Percentiles rank a stretch among this genome's conserved stretches.
These are phyloP conservation scores for Rhodomyrtus tomentosa DNA, from an alignment of 345 rosid species.

Conservation along the genomic window DNA sequence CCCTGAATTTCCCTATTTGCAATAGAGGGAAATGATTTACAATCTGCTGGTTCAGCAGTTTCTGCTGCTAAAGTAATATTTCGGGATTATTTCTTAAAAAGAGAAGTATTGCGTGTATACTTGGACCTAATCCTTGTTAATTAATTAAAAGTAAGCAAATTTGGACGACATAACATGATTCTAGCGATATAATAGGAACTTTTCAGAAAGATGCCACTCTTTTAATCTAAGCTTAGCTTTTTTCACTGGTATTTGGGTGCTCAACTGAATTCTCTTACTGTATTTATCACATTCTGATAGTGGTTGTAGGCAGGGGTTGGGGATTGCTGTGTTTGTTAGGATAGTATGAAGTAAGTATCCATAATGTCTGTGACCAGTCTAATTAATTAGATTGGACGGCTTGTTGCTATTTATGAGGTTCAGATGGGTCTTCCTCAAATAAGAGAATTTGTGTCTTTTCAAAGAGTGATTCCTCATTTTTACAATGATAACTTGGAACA, in stretches of 20 bases:
- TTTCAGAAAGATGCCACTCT: not conserved
- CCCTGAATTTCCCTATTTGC: not conserved
- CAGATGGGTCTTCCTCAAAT: not conserved
- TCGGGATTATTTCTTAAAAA: not conserved
- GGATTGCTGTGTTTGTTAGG: not conserved
- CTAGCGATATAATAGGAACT: not conserved
- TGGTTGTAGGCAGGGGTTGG: not conserved
- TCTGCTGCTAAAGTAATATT: not conserved
- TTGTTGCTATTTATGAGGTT: not conserved
- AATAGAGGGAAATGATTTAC: not conserved
- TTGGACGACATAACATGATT: not conserved
- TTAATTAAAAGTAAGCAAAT: not conserved
- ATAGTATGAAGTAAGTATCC: not conserved
- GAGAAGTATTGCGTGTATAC: not conserved
- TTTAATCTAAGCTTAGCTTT: not conserved
- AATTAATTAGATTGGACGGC: not conserved
- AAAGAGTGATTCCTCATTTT: not conserved
- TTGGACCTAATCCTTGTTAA: not conserved
- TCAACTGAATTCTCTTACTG: not conserved
- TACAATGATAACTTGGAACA: not conserved
- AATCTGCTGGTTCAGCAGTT: not conserved
- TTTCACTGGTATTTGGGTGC: not conserved
- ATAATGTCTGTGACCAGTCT: not conserved
- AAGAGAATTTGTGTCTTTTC: not conserved
- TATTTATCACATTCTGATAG: not conserved